Base-by-base conservation (phyloP, 2,329 filamentous ascomycete species). In the Pyrenochaeta sp. region DNA sequence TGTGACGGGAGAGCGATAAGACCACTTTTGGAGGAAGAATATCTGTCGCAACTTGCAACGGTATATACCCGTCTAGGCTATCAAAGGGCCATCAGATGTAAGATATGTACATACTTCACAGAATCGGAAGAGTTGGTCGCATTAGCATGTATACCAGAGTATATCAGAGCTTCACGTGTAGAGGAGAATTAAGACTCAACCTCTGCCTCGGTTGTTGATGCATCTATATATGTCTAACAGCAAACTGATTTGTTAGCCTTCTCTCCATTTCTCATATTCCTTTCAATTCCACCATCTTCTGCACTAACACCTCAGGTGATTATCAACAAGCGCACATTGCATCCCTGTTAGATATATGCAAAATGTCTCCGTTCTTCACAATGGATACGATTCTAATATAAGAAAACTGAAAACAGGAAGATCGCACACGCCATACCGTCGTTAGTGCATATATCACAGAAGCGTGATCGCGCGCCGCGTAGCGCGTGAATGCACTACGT, bases 401-500 rank as follows among this genome's bases (percentile, higher is more conserved):
- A 1, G 2, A 5, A 25, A 43, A 5, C 22, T 27, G 2, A 5
- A 43, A 27, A 22, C 8, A 43, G 3, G 22, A 10, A 12, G 19
- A 10, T 25, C 22, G 27, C 27, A 3, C 6, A 25, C 40, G 15
- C 24, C 8, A 3, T 13, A 9, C 10, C 4, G 22, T 10, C 42
- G 7, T 15, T 27, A 44, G 19, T 43, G 39, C n/a, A 44, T 19
- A 24, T 30, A n/a, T 19, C n/a, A 39, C 52, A 59, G 15, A 19
- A 56, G 62, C 59, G 57, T 66, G 62, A 62, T 58, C 42, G 42
- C 61, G 66, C 45, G 62, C 60, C 52, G 47, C 40, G 49, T 61
- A 28, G 34, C 50, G 56, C 57, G 56, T 53, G 53, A 60, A 58
- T 61, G 25, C 52, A 61, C 63, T 62, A 65, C 61, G 65, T 67